phyloP scores from a whole-genome alignment of 768 basidiomycete genomes.

The Floccularia luteovirens region DNA sequence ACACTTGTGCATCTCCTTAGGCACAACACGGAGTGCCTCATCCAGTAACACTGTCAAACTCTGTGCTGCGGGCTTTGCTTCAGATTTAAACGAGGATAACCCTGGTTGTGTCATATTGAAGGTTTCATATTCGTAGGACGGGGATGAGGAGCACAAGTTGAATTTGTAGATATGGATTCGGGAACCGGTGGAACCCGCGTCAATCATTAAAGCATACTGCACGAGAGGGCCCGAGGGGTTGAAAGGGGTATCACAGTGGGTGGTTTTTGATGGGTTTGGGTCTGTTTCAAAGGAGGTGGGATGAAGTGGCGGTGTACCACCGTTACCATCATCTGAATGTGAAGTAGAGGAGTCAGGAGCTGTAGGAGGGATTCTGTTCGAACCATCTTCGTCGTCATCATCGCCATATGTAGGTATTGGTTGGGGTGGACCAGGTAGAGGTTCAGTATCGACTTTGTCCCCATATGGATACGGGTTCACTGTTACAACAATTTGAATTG shows the following conservation, averaged over 20 bases:
- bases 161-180: slow-evolving; percentile 99
- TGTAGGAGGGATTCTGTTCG: slow-evolving; percentile 5
- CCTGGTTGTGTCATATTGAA: slow-evolving; percentile 82
- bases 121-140: slow-evolving; percentile 87
- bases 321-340: too few relatives aligned
- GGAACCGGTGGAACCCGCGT: slow-evolving; percentile 96
- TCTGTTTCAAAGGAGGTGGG: slow-evolving; percentile 66
- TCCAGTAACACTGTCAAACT: slow-evolving; percentile 76
- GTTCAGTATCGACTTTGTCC: not conserved
- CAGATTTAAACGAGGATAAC: slow-evolving; percentile 52
- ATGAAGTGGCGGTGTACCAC: too few relatives aligned
- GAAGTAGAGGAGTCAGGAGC: slow-evolving; percentile 8
- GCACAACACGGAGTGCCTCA: slow-evolving; percentile 75
- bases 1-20: slow-evolving; percentile 56
- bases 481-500: not conserved
- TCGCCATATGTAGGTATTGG: not conserved
- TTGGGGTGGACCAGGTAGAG: not conserved
- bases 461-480: not conserved
- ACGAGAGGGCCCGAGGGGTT: slow-evolving; percentile 48
- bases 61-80: slow-evolving; percentile 65
- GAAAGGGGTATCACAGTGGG: slow-evolving; percentile 59
- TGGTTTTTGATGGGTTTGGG: slow-evolving; percentile 65
- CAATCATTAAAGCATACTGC: slow-evolving; percentile 95
- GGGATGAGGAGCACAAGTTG: slow-evolving; percentile 75
- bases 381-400: slow-evolving; percentile 4